Percentiles rank a stretch among this genome's conserved stretches.
Conservation (phyloP, 495 filamentous ascomycete species). For the Aspergillus steynii region DNA sequence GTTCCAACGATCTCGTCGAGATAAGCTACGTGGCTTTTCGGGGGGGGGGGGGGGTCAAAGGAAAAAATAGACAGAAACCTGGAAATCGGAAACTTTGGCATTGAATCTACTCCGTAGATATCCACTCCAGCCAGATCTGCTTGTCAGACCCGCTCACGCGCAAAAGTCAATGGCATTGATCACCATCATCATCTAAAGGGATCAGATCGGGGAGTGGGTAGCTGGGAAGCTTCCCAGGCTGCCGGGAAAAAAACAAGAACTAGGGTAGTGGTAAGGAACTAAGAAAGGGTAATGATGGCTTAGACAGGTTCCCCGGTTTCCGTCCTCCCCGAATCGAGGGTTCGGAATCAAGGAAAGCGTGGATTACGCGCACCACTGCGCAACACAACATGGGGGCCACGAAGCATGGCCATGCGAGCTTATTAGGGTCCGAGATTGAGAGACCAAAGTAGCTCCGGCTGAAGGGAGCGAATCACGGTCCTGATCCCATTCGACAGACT, state of each 20-base stretch:
- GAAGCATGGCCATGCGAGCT: too few species aligned
- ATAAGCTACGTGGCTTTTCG: not conserved
- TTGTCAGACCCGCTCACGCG: not conserved
- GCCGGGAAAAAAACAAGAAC: too few species aligned
- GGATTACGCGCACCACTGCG: not conserved
- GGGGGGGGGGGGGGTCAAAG: too few species aligned
- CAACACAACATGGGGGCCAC: not conserved
- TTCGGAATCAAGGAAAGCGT: not conserved
- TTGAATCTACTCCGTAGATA: not conserved
- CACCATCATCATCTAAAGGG: not conserved
- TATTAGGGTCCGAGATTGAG: too few species aligned
- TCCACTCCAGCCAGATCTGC: not conserved
- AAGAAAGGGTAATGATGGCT: too few species aligned
- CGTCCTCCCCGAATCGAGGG: not conserved
- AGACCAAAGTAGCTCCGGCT: not conserved
- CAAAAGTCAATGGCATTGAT: not conserved
- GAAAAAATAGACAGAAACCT: too few species aligned
- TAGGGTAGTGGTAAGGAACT: too few species aligned
- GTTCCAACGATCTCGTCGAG: not conserved
- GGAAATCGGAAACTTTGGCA: not conserved
- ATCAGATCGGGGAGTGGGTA: too few species aligned
- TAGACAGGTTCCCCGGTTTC: too few species aligned
- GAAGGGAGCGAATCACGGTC: not conserved
- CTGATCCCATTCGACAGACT: too few species aligned
- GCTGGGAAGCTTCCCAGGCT: too few species aligned